Conservation (phyloP, 1,139 yeast genomes). For the Candida tetrigidarum region DNA sequence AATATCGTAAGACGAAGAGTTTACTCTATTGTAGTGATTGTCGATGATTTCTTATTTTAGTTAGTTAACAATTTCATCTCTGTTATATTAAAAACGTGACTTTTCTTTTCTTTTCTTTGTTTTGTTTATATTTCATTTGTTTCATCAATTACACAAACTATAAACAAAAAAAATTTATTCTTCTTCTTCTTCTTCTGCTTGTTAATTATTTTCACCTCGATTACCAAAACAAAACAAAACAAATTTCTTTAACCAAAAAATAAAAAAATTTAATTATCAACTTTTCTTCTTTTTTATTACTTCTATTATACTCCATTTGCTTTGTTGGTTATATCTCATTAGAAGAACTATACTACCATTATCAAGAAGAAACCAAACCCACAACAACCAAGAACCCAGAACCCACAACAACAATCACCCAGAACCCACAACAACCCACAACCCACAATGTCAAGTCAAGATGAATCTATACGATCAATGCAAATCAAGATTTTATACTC, state of each 20-base stretch:
- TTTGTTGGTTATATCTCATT: not conserved
- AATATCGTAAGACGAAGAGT: too few species aligned
- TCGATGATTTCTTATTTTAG: too few species aligned
- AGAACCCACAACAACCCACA: not conserved
- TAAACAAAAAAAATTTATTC: constrained; percentile 4
- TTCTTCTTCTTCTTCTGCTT: too few species aligned
- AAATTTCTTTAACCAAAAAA: not conserved
- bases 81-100: constrained; percentile 1
- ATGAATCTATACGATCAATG: constrained; percentile 42
- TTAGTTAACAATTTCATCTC: not conserved
- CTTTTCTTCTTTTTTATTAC: constrained; percentile 1
- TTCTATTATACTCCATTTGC: too few species aligned
- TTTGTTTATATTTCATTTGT: not conserved
- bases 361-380: too few species aligned
- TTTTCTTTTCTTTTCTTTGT: not conserved
- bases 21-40: too few species aligned
- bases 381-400: not conserved
- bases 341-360: too few species aligned
- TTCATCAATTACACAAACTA: constrained; percentile 1
- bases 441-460: constrained; percentile 19
- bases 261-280: too few species aligned
- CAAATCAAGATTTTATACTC: constrained; percentile 64
- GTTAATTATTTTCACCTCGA: too few species aligned
- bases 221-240: not conserved
- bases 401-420: constrained; percentile 1